These are phyloP conservation scores for Calocybe gambosa DNA, from an alignment of 1,284 basidiomycete species.

Conservation along the genomic window DNA sequence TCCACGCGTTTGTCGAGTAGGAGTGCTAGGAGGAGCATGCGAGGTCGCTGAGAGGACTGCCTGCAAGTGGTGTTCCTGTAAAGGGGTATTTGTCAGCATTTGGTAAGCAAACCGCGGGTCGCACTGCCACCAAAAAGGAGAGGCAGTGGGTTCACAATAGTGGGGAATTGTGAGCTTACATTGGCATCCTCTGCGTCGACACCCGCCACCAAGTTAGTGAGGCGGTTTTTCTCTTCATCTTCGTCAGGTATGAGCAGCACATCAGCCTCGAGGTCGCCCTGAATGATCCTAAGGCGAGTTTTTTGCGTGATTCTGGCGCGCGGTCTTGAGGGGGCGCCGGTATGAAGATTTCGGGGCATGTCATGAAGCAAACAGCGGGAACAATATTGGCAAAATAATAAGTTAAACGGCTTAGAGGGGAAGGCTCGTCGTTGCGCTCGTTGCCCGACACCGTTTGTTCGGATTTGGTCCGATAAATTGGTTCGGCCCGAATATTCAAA, in stretches of 20 bases:
- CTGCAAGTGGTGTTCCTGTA: slow-evolving; percentile 90
- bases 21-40: slow-evolving; percentile 41
- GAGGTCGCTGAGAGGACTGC: slow-evolving; percentile 74
- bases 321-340: slow-evolving; percentile 69
- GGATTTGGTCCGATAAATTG: slow-evolving; percentile 41
- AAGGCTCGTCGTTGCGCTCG: slow-evolving; percentile 29
- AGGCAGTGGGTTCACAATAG: slow-evolving; percentile 28
- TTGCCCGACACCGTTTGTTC: slow-evolving; percentile 35
- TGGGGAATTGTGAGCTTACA: slow-evolving; percentile 47
- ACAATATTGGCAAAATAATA: slow-evolving; percentile 23
- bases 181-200: slow-evolving; percentile 87
- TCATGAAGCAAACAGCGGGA: slow-evolving; percentile 47
- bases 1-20: slow-evolving; percentile 34
- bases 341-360: slow-evolving; percentile 73
- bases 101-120: slow-evolving; percentile 37
- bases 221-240: slow-evolving; percentile 71
- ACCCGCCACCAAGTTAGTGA: slow-evolving; percentile 49
- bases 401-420: slow-evolving; percentile 17
- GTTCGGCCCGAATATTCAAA: slow-evolving; percentile 38
- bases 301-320: slow-evolving; percentile 89
- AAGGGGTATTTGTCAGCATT: slow-evolving; percentile 52
- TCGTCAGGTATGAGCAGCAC: slow-evolving; percentile 71
- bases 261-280: slow-evolving; percentile 76
- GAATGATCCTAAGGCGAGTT: slow-evolving; percentile 78
- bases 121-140: slow-evolving; percentile 40